A percentile compares a stretch with the other conserved stretches of the same genome.
These are phyloP conservation scores for Aleurites moluccanus DNA, from an alignment of 441 rosid genomes.

Conservation along the genomic window DNA sequence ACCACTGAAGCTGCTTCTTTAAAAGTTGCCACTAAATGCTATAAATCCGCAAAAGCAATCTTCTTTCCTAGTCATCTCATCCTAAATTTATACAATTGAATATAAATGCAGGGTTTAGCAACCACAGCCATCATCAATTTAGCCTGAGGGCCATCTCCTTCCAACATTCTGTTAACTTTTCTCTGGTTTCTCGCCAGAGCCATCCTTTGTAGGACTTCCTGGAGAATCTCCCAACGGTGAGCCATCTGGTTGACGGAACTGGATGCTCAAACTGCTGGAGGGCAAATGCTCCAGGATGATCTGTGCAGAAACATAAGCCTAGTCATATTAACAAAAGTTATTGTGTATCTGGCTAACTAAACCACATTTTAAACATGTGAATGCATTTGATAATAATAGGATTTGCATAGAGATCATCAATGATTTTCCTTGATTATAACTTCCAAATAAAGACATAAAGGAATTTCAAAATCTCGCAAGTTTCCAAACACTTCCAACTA, in stretches of 20 bases:
- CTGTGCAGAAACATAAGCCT: constrained; percentile 20
- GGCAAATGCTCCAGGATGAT: constrained; percentile 44
- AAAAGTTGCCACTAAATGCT: constrained; percentile 21
- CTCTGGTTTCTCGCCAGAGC: constrained; percentile 25
- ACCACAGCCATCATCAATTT: constrained; percentile 23
- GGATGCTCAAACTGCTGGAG: constrained; percentile 45
- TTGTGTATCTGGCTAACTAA: not conserved
- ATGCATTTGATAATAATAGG: not conserved
- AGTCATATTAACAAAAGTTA: not conserved
- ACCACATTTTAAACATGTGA: not conserved
- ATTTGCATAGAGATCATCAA: not conserved
- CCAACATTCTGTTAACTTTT: constrained; percentile 25
- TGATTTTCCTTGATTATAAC: not conserved
- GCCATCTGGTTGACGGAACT: constrained; percentile 48
- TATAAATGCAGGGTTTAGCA: constrained; percentile 39
- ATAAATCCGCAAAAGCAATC: constrained; percentile 37
- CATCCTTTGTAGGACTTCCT: constrained; percentile 37
- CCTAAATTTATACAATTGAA: constrained; percentile 43
- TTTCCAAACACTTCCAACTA: not conserved
- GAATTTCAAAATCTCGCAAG: not conserved
- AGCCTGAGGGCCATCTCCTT: constrained; percentile 25
- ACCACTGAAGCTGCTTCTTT: constrained; percentile 20
- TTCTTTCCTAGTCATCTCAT: constrained; percentile 31
- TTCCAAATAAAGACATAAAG: not conserved
- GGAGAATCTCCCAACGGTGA: constrained; percentile 36